A percentile compares a stretch with the other conserved stretches of the same genome.
Conservation (phyloP, 176 grass and related monocot species). For the Aegilops longissima region DNA sequence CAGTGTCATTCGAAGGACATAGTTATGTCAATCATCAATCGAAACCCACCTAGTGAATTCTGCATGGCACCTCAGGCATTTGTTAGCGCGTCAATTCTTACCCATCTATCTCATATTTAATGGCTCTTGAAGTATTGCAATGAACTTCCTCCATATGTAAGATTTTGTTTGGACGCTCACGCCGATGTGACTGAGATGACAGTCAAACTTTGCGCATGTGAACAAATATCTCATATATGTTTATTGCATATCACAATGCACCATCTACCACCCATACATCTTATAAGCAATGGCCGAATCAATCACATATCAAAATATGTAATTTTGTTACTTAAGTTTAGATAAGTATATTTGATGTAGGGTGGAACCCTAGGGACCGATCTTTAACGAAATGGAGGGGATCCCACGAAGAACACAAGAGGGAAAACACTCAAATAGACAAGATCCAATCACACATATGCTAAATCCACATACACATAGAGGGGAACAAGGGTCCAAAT, state of each 20-base stretch:
- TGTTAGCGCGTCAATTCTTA: not conserved
- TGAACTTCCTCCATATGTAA: not conserved
- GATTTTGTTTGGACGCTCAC: not conserved
- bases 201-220: no score
- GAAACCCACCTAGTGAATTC: not conserved
- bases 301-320: not conserved
- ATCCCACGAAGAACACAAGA: no score
- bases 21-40: not conserved
- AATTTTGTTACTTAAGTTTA: not conserved
- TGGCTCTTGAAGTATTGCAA: not conserved
- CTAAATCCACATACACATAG: no score
- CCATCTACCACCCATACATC: not conserved
- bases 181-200: rapidly evolving
- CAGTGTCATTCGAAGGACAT: not conserved
- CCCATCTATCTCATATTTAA: not conserved
- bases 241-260: not conserved
- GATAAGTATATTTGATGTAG: not conserved
- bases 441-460: no score
- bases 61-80: rapidly evolving
- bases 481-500: no score
- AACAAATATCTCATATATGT: not conserved
- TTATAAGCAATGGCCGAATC: not conserved
- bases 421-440: no score
- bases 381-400: no score
- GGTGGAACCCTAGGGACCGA: no score